Evolutionary conservation across 2,329 filamentous ascomycete species (phyloP), one percentile per base, ranked within the genome.

Genomic region (Epichloe scottii): DNA sequence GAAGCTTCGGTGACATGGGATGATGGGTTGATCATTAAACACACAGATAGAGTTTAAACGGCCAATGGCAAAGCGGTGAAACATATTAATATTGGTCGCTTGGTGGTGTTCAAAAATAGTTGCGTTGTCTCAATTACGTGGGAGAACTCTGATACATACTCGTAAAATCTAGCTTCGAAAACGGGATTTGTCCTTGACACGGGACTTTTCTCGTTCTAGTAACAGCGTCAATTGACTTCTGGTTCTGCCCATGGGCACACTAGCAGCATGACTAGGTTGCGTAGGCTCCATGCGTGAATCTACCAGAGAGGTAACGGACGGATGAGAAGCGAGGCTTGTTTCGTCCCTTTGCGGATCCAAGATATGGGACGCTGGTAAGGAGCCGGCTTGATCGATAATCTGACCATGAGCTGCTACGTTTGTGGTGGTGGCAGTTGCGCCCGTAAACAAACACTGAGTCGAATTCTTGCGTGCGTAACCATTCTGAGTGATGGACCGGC

Each of bases 151-250:
- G 30, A 30, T 10, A 30, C 30, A 30, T 30, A 30, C 1, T 30
- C 30, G 30, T 26, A 11, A n/a, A 11, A 11, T 8, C 15, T 59
- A 66, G 52, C 54, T 58, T 52, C 56, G 64, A 33, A 57, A 56
- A 50, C 58, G 56, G 17, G 57, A 40, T 49, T 63, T 62, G 17
- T 64, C 63, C 17, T 57, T 57, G 39, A 54, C 60, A 46, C 66
- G 62, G 14, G 63, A 64, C 57, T 72, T 76, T 54, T 77, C 76
- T 37, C 74, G 72, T 56, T 80, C 76, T 19, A 82, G 66, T 1
- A 83, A 66, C 4, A 82, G 64, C 10, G 74, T 76, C 30, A 83
- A 66, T 59, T 82, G 78, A 57, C 78, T 82, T 62, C 75, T 79
- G n/a, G 78, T 76, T 52, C 77, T 69, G n/a, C 70, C 77, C 46